Evolutionary conservation across 495 filamentous ascomycete genomes (phyloP).

Genomic region (Penicillium chermesinum): DNA sequence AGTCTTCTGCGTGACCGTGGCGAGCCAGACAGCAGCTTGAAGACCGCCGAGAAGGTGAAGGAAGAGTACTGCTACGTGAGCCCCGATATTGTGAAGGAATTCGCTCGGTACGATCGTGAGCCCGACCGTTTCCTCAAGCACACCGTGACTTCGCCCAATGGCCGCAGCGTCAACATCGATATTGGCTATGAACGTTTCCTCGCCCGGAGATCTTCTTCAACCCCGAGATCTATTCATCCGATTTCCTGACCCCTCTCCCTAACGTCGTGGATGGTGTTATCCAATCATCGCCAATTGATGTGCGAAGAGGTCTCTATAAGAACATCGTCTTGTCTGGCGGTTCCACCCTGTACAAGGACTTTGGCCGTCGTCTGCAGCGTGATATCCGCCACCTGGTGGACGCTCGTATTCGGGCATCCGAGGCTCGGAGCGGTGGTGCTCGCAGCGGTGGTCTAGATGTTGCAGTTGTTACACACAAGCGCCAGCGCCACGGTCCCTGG

Average conservation of each 20-base stretch:
- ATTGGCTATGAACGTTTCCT: constrained; percentile 98
- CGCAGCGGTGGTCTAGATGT: constrained; percentile 85
- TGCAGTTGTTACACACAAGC: constrained; percentile 91
- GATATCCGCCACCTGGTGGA: constrained; percentile 96
- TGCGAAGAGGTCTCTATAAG: constrained; percentile 95
- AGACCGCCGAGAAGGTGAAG: constrained; percentile 96
- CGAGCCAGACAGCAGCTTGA: constrained; percentile 92
- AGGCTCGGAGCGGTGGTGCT: constrained; percentile 80
- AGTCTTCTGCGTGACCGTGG: constrained; percentile 91
- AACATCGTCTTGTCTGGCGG: constrained; percentile 98
- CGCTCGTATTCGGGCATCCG: constrained; percentile 81
- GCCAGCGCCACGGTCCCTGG: constrained; percentile 95
- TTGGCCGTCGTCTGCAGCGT: constrained; percentile 88
- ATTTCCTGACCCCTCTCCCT: constrained; percentile 93
- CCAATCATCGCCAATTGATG: constrained; percentile 94
- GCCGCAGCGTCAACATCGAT: constrained; percentile 77
- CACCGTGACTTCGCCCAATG: constrained; percentile 79
- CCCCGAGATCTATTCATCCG: constrained; percentile 96
- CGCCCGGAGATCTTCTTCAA: constrained; percentile 99
- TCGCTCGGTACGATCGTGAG: constrained; percentile 85
- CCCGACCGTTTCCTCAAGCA: constrained; percentile 87
- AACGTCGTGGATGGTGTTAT: constrained; percentile 94
- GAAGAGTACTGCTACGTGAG: constrained; percentile 98
- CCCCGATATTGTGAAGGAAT: constrained; percentile 98
- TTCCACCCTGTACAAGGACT: constrained; percentile 95